Evolutionary conservation across 1,139 yeast species (phyloP).

Genomic region (Hyphopichia wangnamkhiaoensis): DNA sequence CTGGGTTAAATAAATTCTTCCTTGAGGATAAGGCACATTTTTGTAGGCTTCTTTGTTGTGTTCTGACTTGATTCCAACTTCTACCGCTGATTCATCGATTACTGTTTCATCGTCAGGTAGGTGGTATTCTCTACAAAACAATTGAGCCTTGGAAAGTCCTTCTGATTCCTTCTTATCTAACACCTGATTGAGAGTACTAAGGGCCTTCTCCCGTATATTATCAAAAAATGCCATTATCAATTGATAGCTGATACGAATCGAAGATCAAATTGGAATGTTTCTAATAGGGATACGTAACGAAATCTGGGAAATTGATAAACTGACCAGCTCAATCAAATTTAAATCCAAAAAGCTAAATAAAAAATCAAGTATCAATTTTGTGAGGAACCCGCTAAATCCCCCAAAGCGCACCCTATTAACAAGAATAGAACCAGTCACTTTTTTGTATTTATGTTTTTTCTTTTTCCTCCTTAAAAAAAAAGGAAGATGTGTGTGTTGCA

Average conservation of each 20-base stretch:
- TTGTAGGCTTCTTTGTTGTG: constrained; percentile 25
- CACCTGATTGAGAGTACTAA: constrained; percentile 42
- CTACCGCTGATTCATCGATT: constrained; percentile 69
- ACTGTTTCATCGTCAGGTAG: constrained; percentile 73
- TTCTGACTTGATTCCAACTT: constrained; percentile 55
- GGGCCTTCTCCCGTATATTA: constrained; percentile 49
- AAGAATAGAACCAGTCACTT: too few relatives aligned
- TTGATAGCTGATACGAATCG: background rate
- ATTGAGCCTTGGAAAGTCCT: constrained; percentile 62
- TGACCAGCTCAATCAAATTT: too few relatives aligned
- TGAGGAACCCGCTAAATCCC: too few relatives aligned
- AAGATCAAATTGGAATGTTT: background rate
- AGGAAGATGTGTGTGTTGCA: too few relatives aligned
- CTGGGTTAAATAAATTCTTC: constrained; percentile 69
- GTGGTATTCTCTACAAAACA: constrained; percentile 62
- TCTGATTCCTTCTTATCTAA: constrained; percentile 35
- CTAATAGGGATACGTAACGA: too few relatives aligned
- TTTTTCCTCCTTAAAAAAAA: too few relatives aligned
- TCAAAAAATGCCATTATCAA: constrained; percentile 53
- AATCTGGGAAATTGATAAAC: too few relatives aligned
- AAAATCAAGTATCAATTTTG: too few relatives aligned
- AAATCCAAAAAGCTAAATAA: too few relatives aligned
- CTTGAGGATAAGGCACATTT: constrained; percentile 41
- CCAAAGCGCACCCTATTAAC: too few relatives aligned
- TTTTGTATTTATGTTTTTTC: too few relatives aligned